A percentile compares a stretch with the other conserved stretches of the same genome.
phyloP scores from a whole-genome alignment of 805 yeast genomes.

The Metschnikowia gelsemii region DNA sequence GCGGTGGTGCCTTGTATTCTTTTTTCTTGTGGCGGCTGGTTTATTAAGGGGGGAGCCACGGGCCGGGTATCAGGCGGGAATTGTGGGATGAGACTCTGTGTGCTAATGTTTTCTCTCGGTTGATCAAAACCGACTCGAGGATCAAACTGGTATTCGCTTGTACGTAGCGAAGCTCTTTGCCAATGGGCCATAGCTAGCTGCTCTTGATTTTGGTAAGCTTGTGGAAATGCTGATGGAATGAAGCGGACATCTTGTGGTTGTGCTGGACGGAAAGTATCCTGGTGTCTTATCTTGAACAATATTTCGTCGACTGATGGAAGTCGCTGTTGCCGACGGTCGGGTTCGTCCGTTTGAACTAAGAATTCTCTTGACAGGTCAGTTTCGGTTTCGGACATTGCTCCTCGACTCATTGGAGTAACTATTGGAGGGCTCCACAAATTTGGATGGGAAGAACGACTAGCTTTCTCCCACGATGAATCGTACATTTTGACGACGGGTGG shows the following conservation, averaged over 20 bases:
- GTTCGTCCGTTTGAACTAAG: background rate
- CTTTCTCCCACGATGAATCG: conserved; percentile 13
- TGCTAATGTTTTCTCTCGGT: background rate
- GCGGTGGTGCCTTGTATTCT: conserved; percentile 3
- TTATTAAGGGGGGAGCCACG: background rate
- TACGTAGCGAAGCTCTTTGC: conserved; percentile 4
- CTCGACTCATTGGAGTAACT: conserved; percentile 7
- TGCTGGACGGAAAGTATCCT: conserved; percentile 4
- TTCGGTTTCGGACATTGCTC: conserved; percentile 8
- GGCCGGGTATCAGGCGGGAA: background rate
- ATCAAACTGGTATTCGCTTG: conserved; percentile 4
- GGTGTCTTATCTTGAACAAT: conserved; percentile 10
- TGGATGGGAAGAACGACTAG: conserved; percentile 14
- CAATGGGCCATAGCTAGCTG: conserved; percentile 6
- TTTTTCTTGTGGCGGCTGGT: conserved; percentile 1
- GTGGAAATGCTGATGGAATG: background rate
- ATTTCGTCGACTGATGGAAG: conserved; percentile 17
- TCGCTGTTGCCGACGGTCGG: conserved; percentile 4
- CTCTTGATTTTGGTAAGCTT: background rate
- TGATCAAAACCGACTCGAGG: conserved; percentile 4
- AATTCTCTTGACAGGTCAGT: conserved; percentile 3
- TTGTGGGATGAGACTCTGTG: background rate
- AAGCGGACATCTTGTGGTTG: conserved; percentile 4
- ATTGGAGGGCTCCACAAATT: conserved; percentile 15
- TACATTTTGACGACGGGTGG: conserved; percentile 12